Conservation (phyloP, 352 stramenopile genomes). For the Aphanomyces cochlioides region DNA sequence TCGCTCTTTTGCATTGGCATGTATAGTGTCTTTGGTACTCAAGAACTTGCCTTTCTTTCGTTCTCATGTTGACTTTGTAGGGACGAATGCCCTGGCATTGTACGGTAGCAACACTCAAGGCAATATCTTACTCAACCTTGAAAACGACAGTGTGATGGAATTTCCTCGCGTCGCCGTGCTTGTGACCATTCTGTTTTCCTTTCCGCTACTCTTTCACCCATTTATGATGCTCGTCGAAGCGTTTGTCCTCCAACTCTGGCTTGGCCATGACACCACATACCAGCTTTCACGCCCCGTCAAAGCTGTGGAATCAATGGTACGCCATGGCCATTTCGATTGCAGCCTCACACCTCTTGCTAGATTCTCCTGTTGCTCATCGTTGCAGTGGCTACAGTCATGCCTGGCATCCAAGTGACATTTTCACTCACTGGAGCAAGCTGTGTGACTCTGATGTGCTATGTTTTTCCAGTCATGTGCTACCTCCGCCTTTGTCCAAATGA, state of each 20-base stretch:
- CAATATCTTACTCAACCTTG: conserved; percentile 78
- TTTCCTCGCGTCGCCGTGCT: conserved; percentile 61
- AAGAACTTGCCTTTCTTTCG: conserved; percentile 1
- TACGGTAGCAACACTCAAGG: conserved; percentile 57
- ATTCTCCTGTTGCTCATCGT: conserved; percentile 47
- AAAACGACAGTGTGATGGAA: conserved; percentile 64
- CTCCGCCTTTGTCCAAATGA: conserved; percentile 37
- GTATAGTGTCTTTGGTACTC: conserved; percentile 62
- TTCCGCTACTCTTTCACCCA: conserved; percentile 69
- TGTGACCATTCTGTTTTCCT: conserved; percentile 71
- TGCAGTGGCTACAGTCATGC: conserved; percentile 50
- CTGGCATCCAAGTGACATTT: conserved; percentile 66
- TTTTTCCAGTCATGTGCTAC: conserved; percentile 64
- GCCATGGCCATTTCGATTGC: conserved; percentile 25
- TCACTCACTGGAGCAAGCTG: conserved; percentile 73
- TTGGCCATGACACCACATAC: conserved; percentile 32
- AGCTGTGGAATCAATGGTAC: conserved; percentile 28
- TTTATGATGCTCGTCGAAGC: conserved; percentile 43
- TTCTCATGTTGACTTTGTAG: not conserved
- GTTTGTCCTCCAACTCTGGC: conserved; percentile 37
- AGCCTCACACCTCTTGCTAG: not conserved
- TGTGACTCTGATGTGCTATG: conserved; percentile 66
- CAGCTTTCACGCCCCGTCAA: not conserved
- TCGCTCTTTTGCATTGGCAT: conserved; percentile 49
- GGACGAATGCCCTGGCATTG: conserved; percentile 40